phyloP scores from a whole-genome alignment of 257 asterid genomes.

The Penstemon davidsonii region DNA sequence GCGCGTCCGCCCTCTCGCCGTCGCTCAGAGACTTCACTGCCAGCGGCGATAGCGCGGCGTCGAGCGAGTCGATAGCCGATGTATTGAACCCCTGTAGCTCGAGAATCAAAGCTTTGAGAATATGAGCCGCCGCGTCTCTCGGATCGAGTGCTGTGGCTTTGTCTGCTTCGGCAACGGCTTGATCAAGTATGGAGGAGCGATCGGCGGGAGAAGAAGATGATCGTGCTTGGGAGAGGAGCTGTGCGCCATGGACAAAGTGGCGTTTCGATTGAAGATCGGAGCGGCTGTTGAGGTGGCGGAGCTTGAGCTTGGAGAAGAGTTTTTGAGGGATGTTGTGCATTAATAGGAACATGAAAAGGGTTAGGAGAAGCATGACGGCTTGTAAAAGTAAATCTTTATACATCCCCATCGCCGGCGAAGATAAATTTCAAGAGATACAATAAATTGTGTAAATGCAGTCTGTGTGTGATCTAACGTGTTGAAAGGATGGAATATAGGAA shows the following conservation, averaged over 20 bases:
- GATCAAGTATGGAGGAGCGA: slow-evolving; percentile 35
- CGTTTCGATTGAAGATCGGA: slow-evolving; percentile 59
- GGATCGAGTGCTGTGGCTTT: slow-evolving; percentile 57
- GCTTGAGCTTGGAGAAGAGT: slow-evolving; percentile 52
- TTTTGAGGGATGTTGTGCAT: slow-evolving; percentile 52
- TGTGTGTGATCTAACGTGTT: no score
- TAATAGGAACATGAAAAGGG: slow-evolving; percentile 44
- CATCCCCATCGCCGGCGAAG: slow-evolving; percentile 26
- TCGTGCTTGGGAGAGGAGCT: slow-evolving; percentile 58
- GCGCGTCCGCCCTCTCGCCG: slow-evolving; percentile 60
- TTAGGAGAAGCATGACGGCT: slow-evolving; percentile 32
- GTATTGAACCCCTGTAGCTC: slow-evolving; percentile 63
- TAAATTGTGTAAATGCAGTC: no score
- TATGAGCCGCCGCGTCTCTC: slow-evolving; percentile 62
- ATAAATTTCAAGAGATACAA: no score
- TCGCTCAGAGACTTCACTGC: slow-evolving; percentile 46
- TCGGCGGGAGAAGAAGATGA: slow-evolving; percentile 28
- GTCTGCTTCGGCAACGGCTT: slow-evolving; percentile 60
- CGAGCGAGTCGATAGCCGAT: slow-evolving; percentile 67
- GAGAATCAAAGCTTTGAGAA: slow-evolving; percentile 67
- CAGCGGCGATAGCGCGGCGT: slow-evolving; percentile 60
- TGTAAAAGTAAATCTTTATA: slow-evolving; percentile 59
- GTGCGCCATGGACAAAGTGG: slow-evolving; percentile 73
- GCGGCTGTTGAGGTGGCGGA: slow-evolving; percentile 28
- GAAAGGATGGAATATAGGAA: no score